phyloP scores from a whole-genome alignment of 768 basidiomycete species.

The Tremella fuciformis region DNA sequence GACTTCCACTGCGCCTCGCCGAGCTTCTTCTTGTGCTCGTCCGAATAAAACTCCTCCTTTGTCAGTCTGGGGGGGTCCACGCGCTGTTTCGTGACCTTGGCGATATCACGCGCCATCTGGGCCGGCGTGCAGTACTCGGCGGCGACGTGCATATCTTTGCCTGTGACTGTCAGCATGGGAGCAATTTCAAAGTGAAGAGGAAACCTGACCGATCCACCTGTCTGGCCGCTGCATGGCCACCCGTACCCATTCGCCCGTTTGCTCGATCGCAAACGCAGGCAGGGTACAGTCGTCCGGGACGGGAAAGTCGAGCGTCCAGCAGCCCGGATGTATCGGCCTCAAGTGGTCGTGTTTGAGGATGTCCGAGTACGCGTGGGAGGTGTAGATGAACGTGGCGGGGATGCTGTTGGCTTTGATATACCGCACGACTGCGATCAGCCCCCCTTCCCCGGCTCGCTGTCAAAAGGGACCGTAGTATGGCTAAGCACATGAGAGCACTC shows the following conservation, averaged over 20 bases:
- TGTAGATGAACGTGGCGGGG: slow-evolving; percentile 20
- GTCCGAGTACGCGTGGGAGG: slow-evolving; percentile 21
- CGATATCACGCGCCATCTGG: slow-evolving; percentile 21
- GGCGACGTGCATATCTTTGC: slow-evolving; percentile 23
- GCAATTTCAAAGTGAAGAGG: too few relatives aligned
- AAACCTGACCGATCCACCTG: slow-evolving; percentile 18
- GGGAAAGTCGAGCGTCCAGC: slow-evolving; percentile 9
- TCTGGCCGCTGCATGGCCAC: slow-evolving; percentile 18
- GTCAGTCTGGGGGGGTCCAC: slow-evolving; percentile 21
- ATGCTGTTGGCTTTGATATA: slow-evolving; percentile 11
- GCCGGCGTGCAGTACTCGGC: slow-evolving; percentile 13
- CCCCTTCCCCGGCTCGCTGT: too few relatives aligned
- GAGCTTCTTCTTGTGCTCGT: slow-evolving; percentile 12
- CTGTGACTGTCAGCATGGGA: slow-evolving; percentile 1
- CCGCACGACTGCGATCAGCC: slow-evolving; percentile 11
- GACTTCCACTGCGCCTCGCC: slow-evolving; percentile 22
- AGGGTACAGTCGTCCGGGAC: slow-evolving; percentile 21
- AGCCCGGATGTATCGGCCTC: slow-evolving; percentile 1
- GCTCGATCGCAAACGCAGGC: slow-evolving; percentile 26
- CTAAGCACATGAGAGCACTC: slow-evolving; percentile 3
- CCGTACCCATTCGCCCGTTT: slow-evolving; percentile 25
- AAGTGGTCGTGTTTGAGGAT: slow-evolving; percentile 10
- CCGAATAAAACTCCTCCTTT: slow-evolving; percentile 27
- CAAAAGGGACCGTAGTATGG: too few relatives aligned
- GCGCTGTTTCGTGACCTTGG: slow-evolving; percentile 15